A percentile compares a stretch with the other conserved stretches of the same genome.
phyloP scores from a whole-genome alignment of 305 asterid species.

The Fraxinus floribunda region DNA sequence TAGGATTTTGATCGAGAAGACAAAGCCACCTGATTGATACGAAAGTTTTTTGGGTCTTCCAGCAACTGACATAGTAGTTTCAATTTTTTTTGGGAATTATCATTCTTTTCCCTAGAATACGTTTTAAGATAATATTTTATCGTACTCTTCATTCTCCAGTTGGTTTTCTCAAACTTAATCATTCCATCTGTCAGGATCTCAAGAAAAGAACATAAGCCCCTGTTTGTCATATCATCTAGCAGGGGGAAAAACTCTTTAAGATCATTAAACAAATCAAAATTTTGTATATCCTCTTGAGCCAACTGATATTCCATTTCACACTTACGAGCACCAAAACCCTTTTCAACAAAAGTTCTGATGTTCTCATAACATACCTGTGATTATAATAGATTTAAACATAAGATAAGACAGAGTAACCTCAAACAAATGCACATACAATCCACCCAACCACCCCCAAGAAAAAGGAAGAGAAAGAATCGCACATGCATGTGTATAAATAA shows the following conservation, averaged over 20 bases:
- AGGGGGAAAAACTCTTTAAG: slow-evolving; percentile 37
- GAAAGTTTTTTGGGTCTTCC: slow-evolving; percentile 42
- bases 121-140: slow-evolving; percentile 48
- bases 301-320: slow-evolving; percentile 21
- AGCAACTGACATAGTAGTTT: slow-evolving; percentile 41
- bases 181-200: slow-evolving; percentile 50
- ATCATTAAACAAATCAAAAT: slow-evolving; percentile 26
- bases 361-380: slow-evolving; percentile 58
- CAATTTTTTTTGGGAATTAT: slow-evolving; percentile 34
- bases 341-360: slow-evolving; percentile 48
- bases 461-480: neutral
- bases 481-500: neutral
- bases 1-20: slow-evolving; percentile 39
- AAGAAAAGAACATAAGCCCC: slow-evolving; percentile 49
- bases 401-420: slow-evolving; percentile 1
- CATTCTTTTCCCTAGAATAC: slow-evolving; percentile 30
- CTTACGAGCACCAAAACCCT: slow-evolving; percentile 45
- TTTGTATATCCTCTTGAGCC: slow-evolving; percentile 31
- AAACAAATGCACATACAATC: slow-evolving; percentile 2
- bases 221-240: slow-evolving; percentile 63
- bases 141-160: slow-evolving; percentile 43
- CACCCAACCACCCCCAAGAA: neutral
- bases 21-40: slow-evolving; percentile 20
- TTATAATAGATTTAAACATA: slow-evolving; percentile 14
- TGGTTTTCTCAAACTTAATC: slow-evolving; percentile 51